phyloP scores from a whole-genome alignment of 78 protist genomes.

The Guillardia theta region DNA sequence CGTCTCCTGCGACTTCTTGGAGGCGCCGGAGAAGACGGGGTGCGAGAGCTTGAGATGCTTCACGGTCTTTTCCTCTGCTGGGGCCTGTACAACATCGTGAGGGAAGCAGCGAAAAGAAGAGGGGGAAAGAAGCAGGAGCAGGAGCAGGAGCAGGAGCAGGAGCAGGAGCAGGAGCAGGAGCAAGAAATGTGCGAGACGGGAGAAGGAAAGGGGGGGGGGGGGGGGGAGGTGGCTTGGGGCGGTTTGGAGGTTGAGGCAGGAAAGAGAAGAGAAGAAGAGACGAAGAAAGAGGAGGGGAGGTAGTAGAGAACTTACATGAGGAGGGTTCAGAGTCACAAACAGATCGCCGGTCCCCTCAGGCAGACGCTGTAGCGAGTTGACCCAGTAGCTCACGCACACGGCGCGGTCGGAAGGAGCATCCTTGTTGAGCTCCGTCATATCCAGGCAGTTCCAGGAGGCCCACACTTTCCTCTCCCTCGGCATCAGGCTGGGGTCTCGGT shows the following conservation, averaged over 20 bases:
- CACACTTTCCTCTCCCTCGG: not conserved
- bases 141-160: not conserved
- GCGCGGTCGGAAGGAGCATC: not conserved
- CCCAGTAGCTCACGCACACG: conserved; percentile 30
- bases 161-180: not conserved
- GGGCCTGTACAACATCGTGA: no score
- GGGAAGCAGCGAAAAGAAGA: not conserved
- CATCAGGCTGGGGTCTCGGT: conserved; percentile 35
- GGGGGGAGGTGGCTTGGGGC: not conserved
- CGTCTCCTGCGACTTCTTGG: not conserved
- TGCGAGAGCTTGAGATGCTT: not conserved
- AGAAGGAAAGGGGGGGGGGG: not conserved
- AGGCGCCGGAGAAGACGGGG: not conserved
- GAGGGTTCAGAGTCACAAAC: conserved; percentile 44
- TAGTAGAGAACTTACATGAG: not conserved
- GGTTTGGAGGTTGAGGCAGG: not conserved
- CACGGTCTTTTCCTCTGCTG: not conserved
- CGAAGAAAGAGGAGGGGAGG: not conserved
- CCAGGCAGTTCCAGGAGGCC: conserved; percentile 44
- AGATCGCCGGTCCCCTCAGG: not conserved
- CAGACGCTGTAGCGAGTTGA: conserved; percentile 23
- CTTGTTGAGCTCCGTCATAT: not conserved
- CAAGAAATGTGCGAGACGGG: not conserved
- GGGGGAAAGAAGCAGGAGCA: not conserved
- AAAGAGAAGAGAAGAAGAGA: not conserved